Evolutionary conservation across 2,329 filamentous ascomycete species (phyloP).

Genomic region (Pestalotiopsis sp.): DNA sequence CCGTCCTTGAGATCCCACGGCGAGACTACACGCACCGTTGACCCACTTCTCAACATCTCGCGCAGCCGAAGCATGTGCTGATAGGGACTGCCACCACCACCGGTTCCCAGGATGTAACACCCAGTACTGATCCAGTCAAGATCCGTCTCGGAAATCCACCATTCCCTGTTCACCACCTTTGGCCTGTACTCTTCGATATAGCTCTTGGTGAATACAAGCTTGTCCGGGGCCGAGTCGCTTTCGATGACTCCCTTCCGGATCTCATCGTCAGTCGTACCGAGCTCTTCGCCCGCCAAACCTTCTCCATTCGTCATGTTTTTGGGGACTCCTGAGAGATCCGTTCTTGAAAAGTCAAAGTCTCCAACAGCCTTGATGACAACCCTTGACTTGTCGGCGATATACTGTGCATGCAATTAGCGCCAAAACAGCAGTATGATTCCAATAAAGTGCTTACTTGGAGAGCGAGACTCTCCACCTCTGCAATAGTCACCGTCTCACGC

Average conservation of each 20-base stretch:
- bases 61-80: slow-evolving; percentile 51
- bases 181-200: slow-evolving; percentile 47
- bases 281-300: slow-evolving; percentile 1
- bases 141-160: slow-evolving; percentile 59
- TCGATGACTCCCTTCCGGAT: background rate
- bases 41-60: slow-evolving; percentile 49
- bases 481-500: slow-evolving; percentile 43
- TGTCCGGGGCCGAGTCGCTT: background rate
- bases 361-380: slow-evolving; percentile 61
- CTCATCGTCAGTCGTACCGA: background rate
- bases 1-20: slow-evolving; percentile 49
- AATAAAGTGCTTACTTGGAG: slow-evolving; percentile 41
- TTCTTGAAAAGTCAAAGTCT: slow-evolving; percentile 48
- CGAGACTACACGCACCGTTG: slow-evolving; percentile 50
- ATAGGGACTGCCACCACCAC: slow-evolving; percentile 58
- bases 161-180: slow-evolving; percentile 47
- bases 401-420: slow-evolving; percentile 29
- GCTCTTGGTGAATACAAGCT: slow-evolving; percentile 16
- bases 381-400: slow-evolving; percentile 50
- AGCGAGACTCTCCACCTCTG: slow-evolving; percentile 53
- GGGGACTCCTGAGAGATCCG: slow-evolving; percentile 17
- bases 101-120: slow-evolving; percentile 61
- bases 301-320: slow-evolving; percentile 10
- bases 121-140: slow-evolving; percentile 57
- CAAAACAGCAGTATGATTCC: background rate